Conservation (phyloP, 106 monocot genomes). For the Phalaenopsis equestris region DNA sequence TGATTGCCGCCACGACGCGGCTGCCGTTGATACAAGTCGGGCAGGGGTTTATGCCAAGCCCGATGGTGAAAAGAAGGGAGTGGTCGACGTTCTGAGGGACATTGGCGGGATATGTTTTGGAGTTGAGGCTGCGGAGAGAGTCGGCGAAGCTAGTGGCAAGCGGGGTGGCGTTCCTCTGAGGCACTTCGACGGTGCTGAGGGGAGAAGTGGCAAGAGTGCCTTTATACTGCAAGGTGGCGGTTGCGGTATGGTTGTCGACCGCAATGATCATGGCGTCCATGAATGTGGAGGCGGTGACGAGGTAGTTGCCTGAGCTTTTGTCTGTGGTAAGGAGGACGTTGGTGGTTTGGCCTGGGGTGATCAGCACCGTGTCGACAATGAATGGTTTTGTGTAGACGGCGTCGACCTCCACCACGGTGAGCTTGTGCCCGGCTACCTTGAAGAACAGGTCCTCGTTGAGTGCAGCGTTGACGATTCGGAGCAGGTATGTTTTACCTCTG, state of each 20-base stretch:
- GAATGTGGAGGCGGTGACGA: slow-evolving; percentile 41
- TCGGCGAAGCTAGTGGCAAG: slow-evolving; percentile 24
- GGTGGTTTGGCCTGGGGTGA: slow-evolving; percentile 61
- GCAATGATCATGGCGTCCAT: slow-evolving; percentile 32
- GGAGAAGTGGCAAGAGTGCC: slow-evolving; percentile 14
- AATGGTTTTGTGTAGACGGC: slow-evolving; percentile 56
- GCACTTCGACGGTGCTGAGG: slow-evolving; percentile 18
- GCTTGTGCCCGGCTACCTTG: slow-evolving; percentile 24
- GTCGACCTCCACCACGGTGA: slow-evolving; percentile 46
- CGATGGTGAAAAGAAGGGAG: slow-evolving; percentile 45
- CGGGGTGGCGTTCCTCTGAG: slow-evolving; percentile 27
- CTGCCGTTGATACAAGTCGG: slow-evolving; percentile 21
- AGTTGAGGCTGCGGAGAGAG: slow-evolving; percentile 45
- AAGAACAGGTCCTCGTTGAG: slow-evolving; percentile 53
- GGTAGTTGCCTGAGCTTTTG: slow-evolving; percentile 19
- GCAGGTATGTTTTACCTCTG: slow-evolving; percentile 30
- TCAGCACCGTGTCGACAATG: slow-evolving; percentile 27
- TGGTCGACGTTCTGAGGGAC: slow-evolving; percentile 35
- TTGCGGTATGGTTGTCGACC: slow-evolving; percentile 36
- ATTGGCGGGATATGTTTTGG: slow-evolving; percentile 24
- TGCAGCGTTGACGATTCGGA: slow-evolving; percentile 40
- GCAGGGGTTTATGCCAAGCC: slow-evolving; percentile 54
- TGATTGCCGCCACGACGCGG: slow-evolving; percentile 38
- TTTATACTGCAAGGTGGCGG: slow-evolving; percentile 36
- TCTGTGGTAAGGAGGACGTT: slow-evolving; percentile 47